Percentiles rank a stretch among this genome's conserved stretches.
Conservation (phyloP, 352 stramenopile genomes). For the Phytophthora constricta region DNA sequence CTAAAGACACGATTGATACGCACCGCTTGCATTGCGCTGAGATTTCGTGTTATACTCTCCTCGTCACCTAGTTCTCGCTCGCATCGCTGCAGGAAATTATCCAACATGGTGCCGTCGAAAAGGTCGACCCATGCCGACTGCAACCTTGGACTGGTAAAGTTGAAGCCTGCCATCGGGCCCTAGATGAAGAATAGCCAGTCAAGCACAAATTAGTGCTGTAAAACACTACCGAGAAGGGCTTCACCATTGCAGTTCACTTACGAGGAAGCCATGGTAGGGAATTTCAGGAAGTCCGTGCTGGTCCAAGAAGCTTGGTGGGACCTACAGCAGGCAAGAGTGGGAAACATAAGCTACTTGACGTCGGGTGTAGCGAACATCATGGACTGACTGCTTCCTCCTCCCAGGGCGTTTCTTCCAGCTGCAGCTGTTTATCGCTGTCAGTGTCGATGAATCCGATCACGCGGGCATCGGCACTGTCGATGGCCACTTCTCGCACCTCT, state of each 20-base stretch:
- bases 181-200: neutral
- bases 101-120: slow-evolving; percentile 20
- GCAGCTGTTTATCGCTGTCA: neutral
- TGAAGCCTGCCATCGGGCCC: neutral
- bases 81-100: slow-evolving; percentile 30
- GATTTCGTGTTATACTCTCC: slow-evolving; percentile 24
- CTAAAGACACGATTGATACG: too few relatives aligned
- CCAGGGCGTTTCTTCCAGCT: slow-evolving; percentile 13
- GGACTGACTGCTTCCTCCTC: neutral
- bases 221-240: too few relatives aligned
- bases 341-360: neutral
- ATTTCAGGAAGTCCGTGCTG: neutral
- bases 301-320: neutral
- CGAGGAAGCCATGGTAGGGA: neutral
- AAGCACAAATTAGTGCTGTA: neutral
- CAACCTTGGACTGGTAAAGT: neutral
- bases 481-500: slow-evolving; percentile 18
- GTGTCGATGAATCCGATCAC: slow-evolving; percentile 9
- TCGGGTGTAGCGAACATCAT: neutral
- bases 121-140: slow-evolving; percentile 14
- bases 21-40: slow-evolving; percentile 51
- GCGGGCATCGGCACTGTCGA: slow-evolving; percentile 6
- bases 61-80: slow-evolving; percentile 41
- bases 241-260: neutral
- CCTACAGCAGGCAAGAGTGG: neutral